Evolutionary conservation across 2,329 filamentous ascomycete genomes (phyloP).

Genomic region (Rhynchosporium graminicola): DNA sequence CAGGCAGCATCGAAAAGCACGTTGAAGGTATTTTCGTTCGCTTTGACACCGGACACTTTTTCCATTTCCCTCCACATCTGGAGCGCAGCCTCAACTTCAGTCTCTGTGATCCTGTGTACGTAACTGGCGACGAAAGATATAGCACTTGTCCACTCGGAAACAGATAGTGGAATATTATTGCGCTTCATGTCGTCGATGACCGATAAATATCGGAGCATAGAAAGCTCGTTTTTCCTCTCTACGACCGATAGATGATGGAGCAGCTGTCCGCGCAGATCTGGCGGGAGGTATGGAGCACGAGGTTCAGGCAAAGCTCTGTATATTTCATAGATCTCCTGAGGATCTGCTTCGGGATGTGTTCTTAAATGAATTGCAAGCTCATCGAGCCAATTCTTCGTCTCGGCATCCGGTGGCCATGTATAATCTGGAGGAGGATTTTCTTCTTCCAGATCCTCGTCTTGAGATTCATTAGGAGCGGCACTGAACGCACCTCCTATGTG

Average conservation of each 20-base stretch:
- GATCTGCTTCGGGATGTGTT: constrained; percentile 26
- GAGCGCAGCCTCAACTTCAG: constrained; percentile 68
- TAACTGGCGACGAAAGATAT: constrained; percentile 78
- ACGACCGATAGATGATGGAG: constrained; percentile 38
- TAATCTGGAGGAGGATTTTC: constrained; percentile 44
- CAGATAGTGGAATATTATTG: constrained; percentile 67
- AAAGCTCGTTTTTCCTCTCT: constrained; percentile 43
- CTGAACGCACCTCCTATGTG: constrained; percentile 51
- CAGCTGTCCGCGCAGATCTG: constrained; percentile 36
- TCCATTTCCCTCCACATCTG: constrained; percentile 92
- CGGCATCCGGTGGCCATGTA: constrained; percentile 36
- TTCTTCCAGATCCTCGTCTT: constrained; percentile 30
- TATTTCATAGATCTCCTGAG: constrained; percentile 39
- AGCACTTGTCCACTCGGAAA: constrained; percentile 79
- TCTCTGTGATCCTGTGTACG: constrained; percentile 56
- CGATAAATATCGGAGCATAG: constrained; percentile 81
- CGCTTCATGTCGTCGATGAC: constrained; percentile 81
- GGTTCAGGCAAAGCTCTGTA: constrained; percentile 42
- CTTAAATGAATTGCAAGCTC: constrained; percentile 31
- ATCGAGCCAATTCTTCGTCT: constrained; percentile 35
- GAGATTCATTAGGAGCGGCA: constrained; percentile 50
- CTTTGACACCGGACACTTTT: constrained; percentile 60
- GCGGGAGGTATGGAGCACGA: constrained; percentile 38
- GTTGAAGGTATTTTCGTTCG: constrained; percentile 84
- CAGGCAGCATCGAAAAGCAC: constrained; percentile 87